These are phyloP conservation scores for Cyberlindnera veronae DNA, from an alignment of 805 yeast genomes.

Conservation along the genomic window DNA sequence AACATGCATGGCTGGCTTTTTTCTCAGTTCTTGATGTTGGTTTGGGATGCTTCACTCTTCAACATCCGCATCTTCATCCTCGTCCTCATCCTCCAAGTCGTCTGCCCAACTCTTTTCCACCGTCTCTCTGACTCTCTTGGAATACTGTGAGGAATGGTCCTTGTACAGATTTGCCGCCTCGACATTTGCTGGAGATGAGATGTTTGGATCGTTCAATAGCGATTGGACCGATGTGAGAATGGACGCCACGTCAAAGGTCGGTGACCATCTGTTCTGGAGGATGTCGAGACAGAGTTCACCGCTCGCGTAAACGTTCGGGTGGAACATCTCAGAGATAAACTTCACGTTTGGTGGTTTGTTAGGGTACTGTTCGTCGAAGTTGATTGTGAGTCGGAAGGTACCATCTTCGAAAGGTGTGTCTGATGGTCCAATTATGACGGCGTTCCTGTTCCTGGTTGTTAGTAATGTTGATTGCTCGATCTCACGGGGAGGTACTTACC, in stretches of 20 bases:
- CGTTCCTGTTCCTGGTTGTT: slow-evolving; percentile 49
- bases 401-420: slow-evolving; percentile 99
- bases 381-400: slow-evolving; percentile 79
- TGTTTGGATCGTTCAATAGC: slow-evolving; percentile 92
- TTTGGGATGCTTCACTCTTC: slow-evolving; percentile 15
- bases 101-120: slow-evolving; percentile 95
- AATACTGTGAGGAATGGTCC: slow-evolving; percentile 91
- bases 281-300: slow-evolving; percentile 97
- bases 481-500: slow-evolving; percentile 39
- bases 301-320: slow-evolving; percentile 93
- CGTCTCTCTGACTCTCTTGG: slow-evolving; percentile 87
- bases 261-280: slow-evolving; percentile 96
- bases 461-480: no score
- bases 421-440: slow-evolving; percentile 95
- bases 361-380: slow-evolving; percentile 96
- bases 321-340: slow-evolving; percentile 92
- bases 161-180: slow-evolving; percentile 95
- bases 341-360: slow-evolving; percentile 94
- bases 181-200: slow-evolving; percentile 94
- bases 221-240: slow-evolving; percentile 91
- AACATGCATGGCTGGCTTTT: no score
- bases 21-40: no score
- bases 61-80: slow-evolving; percentile 33
- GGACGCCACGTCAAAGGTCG: slow-evolving; percentile 96
- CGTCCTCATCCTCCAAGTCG: slow-evolving; percentile 60